Percentiles rank a stretch among this genome's conserved stretches.
These are phyloP conservation scores for Chlorella sp. DNA, from an alignment of 139 green algal species.

Conservation along the genomic window DNA sequence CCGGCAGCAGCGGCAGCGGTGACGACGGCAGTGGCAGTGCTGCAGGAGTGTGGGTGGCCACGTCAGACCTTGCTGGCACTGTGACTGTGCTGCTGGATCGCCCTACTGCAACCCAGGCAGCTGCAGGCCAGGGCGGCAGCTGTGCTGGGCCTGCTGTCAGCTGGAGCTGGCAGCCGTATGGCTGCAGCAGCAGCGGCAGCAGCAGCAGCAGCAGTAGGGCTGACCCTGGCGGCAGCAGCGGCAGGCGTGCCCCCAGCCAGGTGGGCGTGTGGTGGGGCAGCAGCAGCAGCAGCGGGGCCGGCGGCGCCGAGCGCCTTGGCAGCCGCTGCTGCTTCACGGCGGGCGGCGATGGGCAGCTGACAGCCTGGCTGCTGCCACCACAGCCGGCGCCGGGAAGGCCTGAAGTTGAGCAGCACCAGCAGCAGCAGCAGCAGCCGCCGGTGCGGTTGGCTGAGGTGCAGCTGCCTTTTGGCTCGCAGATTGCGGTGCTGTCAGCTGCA, in stretches of 20 bases:
- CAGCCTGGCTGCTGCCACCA: conserved; percentile 10
- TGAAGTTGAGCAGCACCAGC: not conserved
- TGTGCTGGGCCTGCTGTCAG: not conserved
- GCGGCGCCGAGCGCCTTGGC: not conserved
- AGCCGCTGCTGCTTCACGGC: conserved; percentile 19
- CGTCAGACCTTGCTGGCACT: not conserved
- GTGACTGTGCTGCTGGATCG: not conserved
- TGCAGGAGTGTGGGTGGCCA: not conserved
- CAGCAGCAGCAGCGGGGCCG: conserved; percentile 8
- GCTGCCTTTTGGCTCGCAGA: not conserved
- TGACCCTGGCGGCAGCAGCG: not conserved
- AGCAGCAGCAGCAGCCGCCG: conserved; percentile 16
- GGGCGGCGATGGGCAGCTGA: not conserved
- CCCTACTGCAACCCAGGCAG: not conserved
- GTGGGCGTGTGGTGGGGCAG: conserved; percentile 16
- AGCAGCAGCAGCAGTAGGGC: not conserved
- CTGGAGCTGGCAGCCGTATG: conserved; percentile 8
- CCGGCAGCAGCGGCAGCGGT: not conserved
- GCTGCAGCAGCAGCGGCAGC: no score
- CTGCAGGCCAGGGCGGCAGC: not conserved
- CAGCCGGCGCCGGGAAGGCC: not conserved
- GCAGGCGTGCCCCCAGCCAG: not conserved
- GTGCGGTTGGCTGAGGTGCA: not conserved
- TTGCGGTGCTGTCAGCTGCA: not conserved
- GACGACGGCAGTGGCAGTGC: not conserved